These are phyloP conservation scores for Pseudoneurospora amorphoporcata DNA, from an alignment of 495 filamentous ascomycete species.

Conservation along the genomic window DNA sequence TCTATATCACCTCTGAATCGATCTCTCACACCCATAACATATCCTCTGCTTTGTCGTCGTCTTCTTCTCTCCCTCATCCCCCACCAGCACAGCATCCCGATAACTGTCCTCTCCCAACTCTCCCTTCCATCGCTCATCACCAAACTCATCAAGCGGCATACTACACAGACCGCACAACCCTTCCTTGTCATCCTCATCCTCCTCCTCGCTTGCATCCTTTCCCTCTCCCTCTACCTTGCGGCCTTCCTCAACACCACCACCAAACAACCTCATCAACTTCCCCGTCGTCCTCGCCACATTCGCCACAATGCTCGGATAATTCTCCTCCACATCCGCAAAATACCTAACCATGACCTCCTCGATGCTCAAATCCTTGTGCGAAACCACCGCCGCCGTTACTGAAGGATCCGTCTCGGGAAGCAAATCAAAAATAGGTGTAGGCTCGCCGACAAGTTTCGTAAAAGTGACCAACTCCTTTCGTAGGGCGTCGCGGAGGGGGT, in stretches of 20 bases:
- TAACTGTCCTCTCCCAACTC: conserved; percentile 26
- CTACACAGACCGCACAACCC: conserved; percentile 38
- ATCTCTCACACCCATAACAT: conserved; percentile 46
- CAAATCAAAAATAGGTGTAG: conserved; percentile 12
- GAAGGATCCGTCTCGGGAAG: conserved; percentile 8
- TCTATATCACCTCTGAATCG: conserved; percentile 22
- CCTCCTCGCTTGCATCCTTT: neutral
- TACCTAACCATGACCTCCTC: conserved; percentile 85
- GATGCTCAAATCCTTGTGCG: conserved; percentile 70
- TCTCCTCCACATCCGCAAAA: conserved; percentile 75
- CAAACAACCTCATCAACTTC: conserved; percentile 47
- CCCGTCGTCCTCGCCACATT: conserved; percentile 85
- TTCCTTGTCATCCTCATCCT: neutral
- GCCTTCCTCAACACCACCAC: neutral
- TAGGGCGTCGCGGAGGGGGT: conserved; percentile 62
- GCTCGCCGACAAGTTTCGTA: conserved; percentile 33
- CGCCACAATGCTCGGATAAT: conserved; percentile 83
- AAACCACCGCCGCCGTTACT: conserved; percentile 36
- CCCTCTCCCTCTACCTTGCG: neutral
- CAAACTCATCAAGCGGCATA: conserved; percentile 37
- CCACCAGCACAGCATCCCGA: neutral
- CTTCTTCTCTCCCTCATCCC: neutral
- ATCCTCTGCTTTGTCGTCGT: conserved; percentile 13
- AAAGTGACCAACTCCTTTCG: conserved; percentile 66
- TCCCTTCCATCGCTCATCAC: conserved; percentile 40